Base-by-base conservation (phyloP, 768 basidiomycete species). In the Mycena metata region DNA sequence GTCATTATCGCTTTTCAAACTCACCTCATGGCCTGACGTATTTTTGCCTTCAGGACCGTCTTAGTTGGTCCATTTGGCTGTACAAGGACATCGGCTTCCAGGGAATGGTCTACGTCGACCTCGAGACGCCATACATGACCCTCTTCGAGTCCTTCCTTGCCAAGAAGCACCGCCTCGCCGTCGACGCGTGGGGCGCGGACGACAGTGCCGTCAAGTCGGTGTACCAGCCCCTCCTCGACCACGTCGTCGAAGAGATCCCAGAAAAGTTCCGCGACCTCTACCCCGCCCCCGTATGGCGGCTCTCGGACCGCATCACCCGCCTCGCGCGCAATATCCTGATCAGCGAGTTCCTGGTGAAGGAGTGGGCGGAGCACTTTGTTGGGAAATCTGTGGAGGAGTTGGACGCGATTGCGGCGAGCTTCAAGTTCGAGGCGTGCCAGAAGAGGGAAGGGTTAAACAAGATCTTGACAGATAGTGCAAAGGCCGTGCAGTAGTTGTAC, bases 1-100 rank as follows among this genome's bases (percentile, higher is more conserved):
- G 89, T 88, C 45, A 59, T 78, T 58, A 9, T 52, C 17, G 12
- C 11, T 24, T 19, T 36, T 35, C 11, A 0, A 2, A n/a, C 39
- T 33, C 19, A 8, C 21, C 13, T n/a, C n/a, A 16, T 24, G n/a
- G 10, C 21, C 51, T 54, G 19, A 59, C 24, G n/a, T 24, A 23
- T 46, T n/a, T 23, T 36, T 12, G 23, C n/a, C 51, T 42, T 23
- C 61, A 90, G 88, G 89, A 88, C 72, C 87, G 86, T 30, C 77
- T 91, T 62, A 89, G 88, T 75, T 94, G 92, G 93, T 90, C 90
- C 0, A 95, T 95, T 81, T 95, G 94, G 94, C 80, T 94, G 21
- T 95, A 92, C 86, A 95, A 92, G 73, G 91, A 93, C 73, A 91
- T 92, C 72, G 92, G 92, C n/a, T 91, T 91, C 84, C 91, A 93